phyloP scores from a whole-genome alignment of 2,329 filamentous ascomycete species.

The Cercospora janseana region DNA sequence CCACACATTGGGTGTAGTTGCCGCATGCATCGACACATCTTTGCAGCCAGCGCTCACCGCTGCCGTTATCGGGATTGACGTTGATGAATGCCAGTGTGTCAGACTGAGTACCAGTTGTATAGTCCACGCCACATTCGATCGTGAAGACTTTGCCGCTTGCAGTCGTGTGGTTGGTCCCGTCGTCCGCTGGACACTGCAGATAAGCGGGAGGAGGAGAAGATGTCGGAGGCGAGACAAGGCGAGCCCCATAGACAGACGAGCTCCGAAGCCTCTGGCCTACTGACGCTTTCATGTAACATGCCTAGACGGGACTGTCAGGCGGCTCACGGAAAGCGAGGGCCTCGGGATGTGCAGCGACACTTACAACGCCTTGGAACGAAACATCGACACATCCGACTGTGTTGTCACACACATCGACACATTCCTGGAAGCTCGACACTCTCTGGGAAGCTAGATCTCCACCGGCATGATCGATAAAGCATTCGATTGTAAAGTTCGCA shows the following conservation, averaged over 20 bases:
- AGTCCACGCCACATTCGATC: conserved; percentile 33
- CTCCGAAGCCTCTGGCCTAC: background rate
- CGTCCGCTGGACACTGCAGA: conserved; percentile 23
- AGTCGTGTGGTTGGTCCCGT: conserved; percentile 26
- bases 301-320: too few species aligned
- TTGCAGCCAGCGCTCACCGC: conserved; percentile 21
- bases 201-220: background rate
- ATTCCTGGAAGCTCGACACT: conserved; percentile 24
- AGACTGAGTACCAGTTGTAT: conserved; percentile 29
- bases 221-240: background rate
- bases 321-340: too few species aligned
- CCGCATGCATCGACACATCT: conserved; percentile 30
- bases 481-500: conserved; percentile 32
- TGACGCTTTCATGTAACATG: conserved; percentile 14
- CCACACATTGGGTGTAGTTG: conserved; percentile 25
- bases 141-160: conserved; percentile 24
- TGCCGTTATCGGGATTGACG: background rate
- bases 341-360: too few species aligned
- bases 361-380: conserved; percentile 28
- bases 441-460: conserved; percentile 30
- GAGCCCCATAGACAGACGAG: conserved; percentile 5
- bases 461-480: conserved; percentile 33
- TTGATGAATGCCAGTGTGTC: conserved; percentile 12
- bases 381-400: conserved; percentile 29
- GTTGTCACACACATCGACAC: conserved; percentile 29